Evolutionary conservation across 2,329 filamentous ascomycete genomes (phyloP).

Genomic region (Westerdykella aurantiaca): DNA sequence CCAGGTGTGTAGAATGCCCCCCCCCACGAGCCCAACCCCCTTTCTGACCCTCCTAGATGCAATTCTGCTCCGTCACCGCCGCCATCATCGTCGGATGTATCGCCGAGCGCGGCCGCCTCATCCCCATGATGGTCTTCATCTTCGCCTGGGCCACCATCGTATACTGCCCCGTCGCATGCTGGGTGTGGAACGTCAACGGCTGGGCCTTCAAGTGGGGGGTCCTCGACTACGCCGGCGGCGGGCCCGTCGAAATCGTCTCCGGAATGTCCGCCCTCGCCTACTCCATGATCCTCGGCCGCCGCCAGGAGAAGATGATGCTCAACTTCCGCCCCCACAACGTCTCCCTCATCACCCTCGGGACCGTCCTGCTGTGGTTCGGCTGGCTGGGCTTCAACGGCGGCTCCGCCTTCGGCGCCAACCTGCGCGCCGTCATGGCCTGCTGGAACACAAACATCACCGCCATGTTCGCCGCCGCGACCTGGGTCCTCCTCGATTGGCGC

Average conservation of each 20-base stretch:
- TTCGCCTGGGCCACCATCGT: conserved; percentile 97
- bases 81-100: conserved; percentile 89
- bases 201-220: conserved; percentile 91
- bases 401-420: conserved; percentile 86
- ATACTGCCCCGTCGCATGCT: conserved; percentile 94
- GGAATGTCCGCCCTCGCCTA: conserved; percentile 91
- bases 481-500: conserved; percentile 93
- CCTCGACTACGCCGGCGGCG: conserved; percentile 92
- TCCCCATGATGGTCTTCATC: conserved; percentile 90
- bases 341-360: conserved; percentile 91
- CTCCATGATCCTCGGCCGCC: conserved; percentile 88
- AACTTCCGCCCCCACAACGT: conserved; percentile 99
- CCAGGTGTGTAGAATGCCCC: conserved; percentile 52
- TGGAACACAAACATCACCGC: conserved; percentile 96
- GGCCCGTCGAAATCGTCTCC: conserved; percentile 94
- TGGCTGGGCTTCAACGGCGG: conserved; percentile 99
- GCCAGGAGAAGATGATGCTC: conserved; percentile 99
- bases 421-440: conserved; percentile 91
- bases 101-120: conserved; percentile 85
- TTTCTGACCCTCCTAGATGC: conserved; percentile 57
- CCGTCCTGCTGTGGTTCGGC: conserved; percentile 94
- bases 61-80: conserved; percentile 91
- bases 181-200: conserved; percentile 92
- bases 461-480: conserved; percentile 85
- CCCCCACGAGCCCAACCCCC: no score